Evolutionary conservation across 2,329 filamentous ascomycete species (phyloP), one percentile per base, ranked within the genome.

Genomic region (Colletotrichum sp.): DNA sequence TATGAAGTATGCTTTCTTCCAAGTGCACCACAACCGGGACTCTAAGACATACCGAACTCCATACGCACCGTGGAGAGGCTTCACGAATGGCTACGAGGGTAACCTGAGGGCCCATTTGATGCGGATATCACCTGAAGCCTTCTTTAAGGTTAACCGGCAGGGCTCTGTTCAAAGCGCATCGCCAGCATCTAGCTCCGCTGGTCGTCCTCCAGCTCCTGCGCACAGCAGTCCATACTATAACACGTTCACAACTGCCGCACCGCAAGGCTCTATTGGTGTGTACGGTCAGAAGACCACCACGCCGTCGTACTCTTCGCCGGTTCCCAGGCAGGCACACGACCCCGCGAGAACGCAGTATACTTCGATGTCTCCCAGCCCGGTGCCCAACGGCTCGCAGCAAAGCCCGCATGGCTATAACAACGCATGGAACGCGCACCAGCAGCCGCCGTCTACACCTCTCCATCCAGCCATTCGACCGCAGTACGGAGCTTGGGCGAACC

Each of bases 41-140:
- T 84, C 89, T 8, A 85, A 87, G 9, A 88, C 88, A 70, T 93
- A 93, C 75, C 87, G 89, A 66, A 92, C 90, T 6, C 91, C 91
- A 2, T 93, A 93, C 79, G 87, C 89, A 18, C 84, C 86, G 3
- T 87, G 85, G 83, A 88, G 89, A 28, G 91, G 91, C 0, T 92
- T 92, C 78, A 91, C 89, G 38, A 93, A 93, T 76, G 90, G 90
- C 6, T 92, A 92, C 72, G 89, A 92, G 80, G 89, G 89, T 24
- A 88, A 88, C 64, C 76, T 88, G 21, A 84, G 85, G 65, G 86
- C 86, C 21, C 87, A 89, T 73, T 76, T 89, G 60, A 85, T 88
- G 82, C 61, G 70, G 70, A 83, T 83, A 12, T 76, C 73, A 24
- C 85, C 85, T 26, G 82, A 85, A 48, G 82, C 84, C 6, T 80